These are phyloP conservation scores for Clathrospora elynae DNA, from an alignment of 2,329 filamentous ascomycete genomes.

Conservation along the genomic window DNA sequence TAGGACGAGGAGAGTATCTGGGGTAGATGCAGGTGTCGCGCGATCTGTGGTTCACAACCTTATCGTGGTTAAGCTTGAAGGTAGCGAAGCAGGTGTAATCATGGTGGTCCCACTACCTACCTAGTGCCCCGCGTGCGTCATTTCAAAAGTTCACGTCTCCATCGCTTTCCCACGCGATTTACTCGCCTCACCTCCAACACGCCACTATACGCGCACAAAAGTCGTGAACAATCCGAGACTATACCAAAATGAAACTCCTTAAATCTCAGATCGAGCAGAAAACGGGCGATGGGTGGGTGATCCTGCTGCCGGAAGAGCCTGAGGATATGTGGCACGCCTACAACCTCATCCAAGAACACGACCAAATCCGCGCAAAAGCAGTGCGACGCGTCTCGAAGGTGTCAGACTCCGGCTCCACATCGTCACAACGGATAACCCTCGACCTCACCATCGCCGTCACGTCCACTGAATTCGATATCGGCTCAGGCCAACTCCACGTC, in stretches of 20 bases:
- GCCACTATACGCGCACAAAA: neutral
- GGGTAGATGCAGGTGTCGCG: too few relatives aligned
- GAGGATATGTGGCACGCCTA: slow-evolving; percentile 83
- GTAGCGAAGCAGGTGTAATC: too few relatives aligned
- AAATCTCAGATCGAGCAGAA: slow-evolving; percentile 68
- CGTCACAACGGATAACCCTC: slow-evolving; percentile 67
- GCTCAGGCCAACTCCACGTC: slow-evolving; percentile 70
- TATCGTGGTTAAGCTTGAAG: too few relatives aligned
- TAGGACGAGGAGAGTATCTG: too few relatives aligned
- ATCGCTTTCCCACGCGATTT: neutral
- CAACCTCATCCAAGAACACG: slow-evolving; percentile 70
- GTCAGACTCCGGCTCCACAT: slow-evolving; percentile 64
- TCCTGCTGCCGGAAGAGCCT: slow-evolving; percentile 71
- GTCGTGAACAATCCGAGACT: neutral
- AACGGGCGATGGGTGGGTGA: slow-evolving; percentile 68
- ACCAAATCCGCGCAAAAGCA: slow-evolving; percentile 68
- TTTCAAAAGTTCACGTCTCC: too few relatives aligned
- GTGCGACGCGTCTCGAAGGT: slow-evolving; percentile 69
- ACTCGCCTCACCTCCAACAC: neutral
- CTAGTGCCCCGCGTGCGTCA: slow-evolving; percentile 2
- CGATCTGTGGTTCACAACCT: too few relatives aligned
- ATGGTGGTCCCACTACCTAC: neutral
- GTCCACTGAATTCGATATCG: slow-evolving; percentile 70
- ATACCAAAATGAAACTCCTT: slow-evolving; percentile 64
- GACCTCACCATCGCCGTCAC: slow-evolving; percentile 69